Evolutionary conservation across 352 stramenopile species (phyloP).

Genomic region (Pseudoperonospora humuli): DNA sequence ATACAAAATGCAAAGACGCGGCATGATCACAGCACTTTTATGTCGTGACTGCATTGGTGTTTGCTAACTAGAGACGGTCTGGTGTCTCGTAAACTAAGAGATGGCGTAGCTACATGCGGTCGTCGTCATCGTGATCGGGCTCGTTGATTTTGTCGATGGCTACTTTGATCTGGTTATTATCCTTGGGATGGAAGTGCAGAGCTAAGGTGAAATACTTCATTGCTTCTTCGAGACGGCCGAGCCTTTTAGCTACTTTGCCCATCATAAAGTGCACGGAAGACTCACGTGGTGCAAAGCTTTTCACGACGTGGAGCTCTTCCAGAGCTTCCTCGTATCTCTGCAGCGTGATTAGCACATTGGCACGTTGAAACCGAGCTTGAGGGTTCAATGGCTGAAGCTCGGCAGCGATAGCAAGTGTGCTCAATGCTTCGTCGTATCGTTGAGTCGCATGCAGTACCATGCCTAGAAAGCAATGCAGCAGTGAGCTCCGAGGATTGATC

Average conservation of each 20-base stretch:
- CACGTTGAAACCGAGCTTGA: constrained; percentile 90
- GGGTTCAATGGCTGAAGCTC: constrained; percentile 90
- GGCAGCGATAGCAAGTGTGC: constrained; percentile 82
- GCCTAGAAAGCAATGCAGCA: constrained; percentile 93
- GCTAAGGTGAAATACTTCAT: constrained; percentile 95
- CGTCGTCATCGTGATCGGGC: constrained; percentile 46
- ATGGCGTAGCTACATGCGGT: constrained; percentile 29
- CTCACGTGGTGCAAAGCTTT: constrained; percentile 92
- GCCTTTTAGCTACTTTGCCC: constrained; percentile 88
- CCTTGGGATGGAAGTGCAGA: constrained; percentile 95
- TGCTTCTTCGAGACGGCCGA: constrained; percentile 88
- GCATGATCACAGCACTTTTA: constrained; percentile 13
- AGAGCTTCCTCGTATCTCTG: constrained; percentile 90
- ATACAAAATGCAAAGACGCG: constrained; percentile 8
- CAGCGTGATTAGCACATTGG: constrained; percentile 91
- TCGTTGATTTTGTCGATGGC: constrained; percentile 91
- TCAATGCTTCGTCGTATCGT: constrained; percentile 86
- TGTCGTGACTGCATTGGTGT: constrained; percentile 3
- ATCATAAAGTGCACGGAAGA: constrained; percentile 96
- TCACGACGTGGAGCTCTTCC: constrained; percentile 87
- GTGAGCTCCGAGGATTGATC: constrained; percentile 92
- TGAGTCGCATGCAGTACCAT: constrained; percentile 92
- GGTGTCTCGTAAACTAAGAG: no score
- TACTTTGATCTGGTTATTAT: constrained; percentile 94
- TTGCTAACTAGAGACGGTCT: constrained; percentile 3